Percentiles rank a stretch among this genome's conserved stretches.
Evolutionary conservation across 73 alveolate genomes (phyloP).

Genomic region (Effrenium voratum): DNA sequence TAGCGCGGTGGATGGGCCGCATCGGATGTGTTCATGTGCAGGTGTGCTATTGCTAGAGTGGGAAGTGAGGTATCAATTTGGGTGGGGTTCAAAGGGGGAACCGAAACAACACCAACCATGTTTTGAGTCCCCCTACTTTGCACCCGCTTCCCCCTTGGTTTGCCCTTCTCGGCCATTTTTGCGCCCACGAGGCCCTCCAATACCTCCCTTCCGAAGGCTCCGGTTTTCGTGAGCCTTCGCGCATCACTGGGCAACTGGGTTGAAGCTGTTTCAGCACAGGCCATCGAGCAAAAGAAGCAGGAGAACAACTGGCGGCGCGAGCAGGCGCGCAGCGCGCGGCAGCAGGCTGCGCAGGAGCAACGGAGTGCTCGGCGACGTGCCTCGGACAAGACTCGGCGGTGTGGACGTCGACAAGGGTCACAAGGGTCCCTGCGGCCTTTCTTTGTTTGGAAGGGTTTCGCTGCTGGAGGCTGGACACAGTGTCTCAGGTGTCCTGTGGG

Average conservation of each 20-base stretch:
- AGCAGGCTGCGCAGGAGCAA: slow-evolving; percentile 28
- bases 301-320: slow-evolving; percentile 68
- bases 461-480: background rate
- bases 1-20: too few species aligned
- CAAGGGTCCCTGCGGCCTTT: background rate
- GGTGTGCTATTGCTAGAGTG: too few species aligned
- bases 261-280: slow-evolving; percentile 19
- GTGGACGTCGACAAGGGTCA: background rate
- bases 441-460: background rate
- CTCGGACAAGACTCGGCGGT: background rate
- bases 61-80: too few species aligned
- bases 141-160: too few species aligned
- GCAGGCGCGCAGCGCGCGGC: slow-evolving; percentile 82
- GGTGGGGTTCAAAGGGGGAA: too few species aligned
- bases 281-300: slow-evolving; percentile 33
- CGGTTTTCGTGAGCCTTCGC: too few species aligned
- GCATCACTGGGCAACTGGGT: background rate
- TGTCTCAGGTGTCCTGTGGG: background rate
- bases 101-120: too few species aligned
- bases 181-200: too few species aligned
- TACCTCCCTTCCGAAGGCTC: too few species aligned
- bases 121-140: too few species aligned
- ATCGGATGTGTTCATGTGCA: too few species aligned
- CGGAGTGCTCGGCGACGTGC: background rate
- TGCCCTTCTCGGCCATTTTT: too few species aligned